phyloP scores from a whole-genome alignment of 768 basidiomycete genomes.

The Kwoniella bestiolae region DNA sequence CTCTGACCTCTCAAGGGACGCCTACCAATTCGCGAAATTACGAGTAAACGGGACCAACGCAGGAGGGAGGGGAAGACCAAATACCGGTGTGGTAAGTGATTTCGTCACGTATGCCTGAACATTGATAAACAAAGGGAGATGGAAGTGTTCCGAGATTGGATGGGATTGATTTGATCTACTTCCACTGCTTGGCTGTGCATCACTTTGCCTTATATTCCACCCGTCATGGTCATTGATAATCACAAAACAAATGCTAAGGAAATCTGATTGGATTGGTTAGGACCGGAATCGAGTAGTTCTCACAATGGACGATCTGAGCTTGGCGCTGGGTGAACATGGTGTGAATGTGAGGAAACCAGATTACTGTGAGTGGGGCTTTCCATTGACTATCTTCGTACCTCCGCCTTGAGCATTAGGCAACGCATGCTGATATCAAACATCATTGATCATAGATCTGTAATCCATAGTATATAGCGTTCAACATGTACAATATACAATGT shows the following conservation, averaged over 20 bases:
- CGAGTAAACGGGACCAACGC: conserved; percentile 69
- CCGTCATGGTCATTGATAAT: too few relatives aligned
- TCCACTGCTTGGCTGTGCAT: too few relatives aligned
- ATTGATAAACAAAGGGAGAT: background rate
- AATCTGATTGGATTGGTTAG: conserved; percentile 33
- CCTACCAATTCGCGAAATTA: conserved; percentile 96
- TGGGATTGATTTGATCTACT: too few relatives aligned
- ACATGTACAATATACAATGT: too few relatives aligned
- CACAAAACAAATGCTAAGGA: background rate
- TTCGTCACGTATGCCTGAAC: background rate
- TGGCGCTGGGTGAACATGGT: conserved; percentile 93
- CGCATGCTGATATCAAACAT: too few relatives aligned
- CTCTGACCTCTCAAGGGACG: conserved; percentile 93
- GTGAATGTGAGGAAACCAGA: conserved; percentile 93
- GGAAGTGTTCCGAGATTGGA: background rate
- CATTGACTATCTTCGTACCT: background rate
- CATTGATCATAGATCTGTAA: too few relatives aligned
- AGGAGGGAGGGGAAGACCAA: conserved; percentile 42
- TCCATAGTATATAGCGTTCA: too few relatives aligned
- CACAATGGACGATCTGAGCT: conserved; percentile 95
- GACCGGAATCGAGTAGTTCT: conserved; percentile 82
- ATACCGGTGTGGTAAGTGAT: conserved; percentile 65
- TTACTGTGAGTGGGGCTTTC: conserved; percentile 70
- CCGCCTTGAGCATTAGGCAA: too few relatives aligned
- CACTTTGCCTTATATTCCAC: too few relatives aligned